A percentile compares a stretch with the other conserved stretches of the same genome.
phyloP scores from a whole-genome alignment of 208 protist genomes.

The Tritrichomonas musculus region DNA sequence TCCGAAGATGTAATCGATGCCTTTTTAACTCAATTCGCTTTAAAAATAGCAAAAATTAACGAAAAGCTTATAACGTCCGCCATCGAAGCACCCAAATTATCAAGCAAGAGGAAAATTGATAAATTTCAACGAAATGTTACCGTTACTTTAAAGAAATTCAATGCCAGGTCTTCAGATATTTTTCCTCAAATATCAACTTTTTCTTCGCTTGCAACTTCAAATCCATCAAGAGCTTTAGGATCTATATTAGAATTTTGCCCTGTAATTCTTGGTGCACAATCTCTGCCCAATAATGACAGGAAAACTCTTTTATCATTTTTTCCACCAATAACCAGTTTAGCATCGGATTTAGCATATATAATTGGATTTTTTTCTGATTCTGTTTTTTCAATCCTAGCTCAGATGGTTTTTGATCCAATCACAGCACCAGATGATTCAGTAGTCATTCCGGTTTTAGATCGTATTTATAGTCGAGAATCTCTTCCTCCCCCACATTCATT shows the following conservation, averaged over 20 bases:
- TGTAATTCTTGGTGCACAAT: not conserved
- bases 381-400: not conserved
- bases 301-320: conserved; percentile 14
- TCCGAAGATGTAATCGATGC: not conserved
- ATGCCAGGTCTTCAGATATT: not conserved
- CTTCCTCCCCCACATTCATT: not conserved
- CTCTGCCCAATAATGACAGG: not conserved
- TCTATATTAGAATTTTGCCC: not conserved
- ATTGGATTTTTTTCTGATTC: not conserved
- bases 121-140: not conserved
- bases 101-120: not conserved
- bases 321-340: not conserved
- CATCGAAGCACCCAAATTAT: not conserved
- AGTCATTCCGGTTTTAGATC: not conserved
- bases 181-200: not conserved
- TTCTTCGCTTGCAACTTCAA: not conserved
- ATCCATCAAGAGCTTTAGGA: not conserved
- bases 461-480: not conserved
- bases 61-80: not conserved
- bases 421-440: not conserved
- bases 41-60: not conserved
- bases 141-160: not conserved
- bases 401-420: not conserved
- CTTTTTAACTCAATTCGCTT: not conserved
- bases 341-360: not conserved